Conservation (phyloP, 225 moss, liverwort and hornwort genomes). For the Bryum argenteum region DNA sequence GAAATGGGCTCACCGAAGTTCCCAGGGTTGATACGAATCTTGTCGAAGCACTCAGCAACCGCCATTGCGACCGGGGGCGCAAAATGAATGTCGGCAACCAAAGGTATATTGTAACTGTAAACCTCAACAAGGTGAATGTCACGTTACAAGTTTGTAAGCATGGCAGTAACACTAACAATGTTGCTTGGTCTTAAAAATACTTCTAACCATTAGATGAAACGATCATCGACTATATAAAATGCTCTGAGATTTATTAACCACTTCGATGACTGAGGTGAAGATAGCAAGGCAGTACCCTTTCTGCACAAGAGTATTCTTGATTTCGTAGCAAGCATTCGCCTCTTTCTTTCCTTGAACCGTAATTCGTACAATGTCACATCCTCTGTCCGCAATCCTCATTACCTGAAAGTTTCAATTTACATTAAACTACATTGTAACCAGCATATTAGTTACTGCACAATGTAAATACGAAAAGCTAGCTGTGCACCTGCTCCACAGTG, state of each 20-base stretch:
- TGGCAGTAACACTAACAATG: not conserved
- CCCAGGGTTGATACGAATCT: constrained; percentile 86
- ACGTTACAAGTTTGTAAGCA: constrained; percentile 19
- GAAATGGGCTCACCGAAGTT: constrained; percentile 73
- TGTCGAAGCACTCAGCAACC: constrained; percentile 90
- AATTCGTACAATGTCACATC: constrained; percentile 83
- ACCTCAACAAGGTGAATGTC: constrained; percentile 22
- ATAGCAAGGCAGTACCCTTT: constrained; percentile 57
- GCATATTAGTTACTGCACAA: constrained; percentile 12
- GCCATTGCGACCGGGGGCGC: constrained; percentile 79
- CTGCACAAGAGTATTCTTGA: constrained; percentile 84
- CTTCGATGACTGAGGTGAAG: constrained; percentile 23
- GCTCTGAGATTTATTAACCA: not conserved
- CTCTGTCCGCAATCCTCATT: constrained; percentile 77
- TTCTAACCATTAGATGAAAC: not conserved
- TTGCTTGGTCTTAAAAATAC: not conserved
- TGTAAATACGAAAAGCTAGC: constrained; percentile 9
- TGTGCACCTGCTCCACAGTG: constrained; percentile 67
- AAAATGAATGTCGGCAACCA: constrained; percentile 89
- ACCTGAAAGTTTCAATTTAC: constrained; percentile 46
- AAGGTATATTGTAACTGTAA: constrained; percentile 69
- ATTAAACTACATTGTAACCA: constrained; percentile 9
- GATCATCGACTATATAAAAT: constrained; percentile 1
- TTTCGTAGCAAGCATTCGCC: constrained; percentile 77
- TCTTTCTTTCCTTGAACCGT: constrained; percentile 85